Evolutionary conservation across 768 basidiomycete species (phyloP).

Genomic region (Kwoniella dendrophila): DNA sequence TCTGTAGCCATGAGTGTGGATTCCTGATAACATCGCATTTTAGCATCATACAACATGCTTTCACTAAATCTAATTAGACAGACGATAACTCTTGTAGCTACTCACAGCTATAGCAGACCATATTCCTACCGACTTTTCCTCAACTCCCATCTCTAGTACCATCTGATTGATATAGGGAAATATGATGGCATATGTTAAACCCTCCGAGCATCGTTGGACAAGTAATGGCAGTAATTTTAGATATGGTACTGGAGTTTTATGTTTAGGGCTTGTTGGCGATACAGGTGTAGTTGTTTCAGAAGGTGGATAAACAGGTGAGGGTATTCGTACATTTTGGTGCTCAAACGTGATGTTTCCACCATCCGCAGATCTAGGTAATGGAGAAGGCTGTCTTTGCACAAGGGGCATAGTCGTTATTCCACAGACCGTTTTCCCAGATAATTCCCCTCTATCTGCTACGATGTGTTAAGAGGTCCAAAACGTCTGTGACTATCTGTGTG

Average conservation of each 20-base stretch:
- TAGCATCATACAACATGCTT: too few species aligned
- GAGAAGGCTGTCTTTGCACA: slow-evolving; percentile 1
- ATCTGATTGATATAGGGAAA: slow-evolving; percentile 50
- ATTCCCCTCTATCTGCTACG: too few species aligned
- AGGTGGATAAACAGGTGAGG: slow-evolving; percentile 10
- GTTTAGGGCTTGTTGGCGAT: neutral
- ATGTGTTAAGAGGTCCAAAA: too few species aligned
- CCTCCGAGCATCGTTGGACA: slow-evolving; percentile 34
- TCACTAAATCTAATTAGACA: too few species aligned
- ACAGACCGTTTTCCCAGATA: neutral
- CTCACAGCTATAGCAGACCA: slow-evolving; percentile 42
- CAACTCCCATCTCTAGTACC: slow-evolving; percentile 38
- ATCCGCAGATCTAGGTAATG: slow-evolving; percentile 2
- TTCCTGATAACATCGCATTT: too few species aligned
- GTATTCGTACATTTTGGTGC: neutral
- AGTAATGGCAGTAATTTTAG: slow-evolving; percentile 35
- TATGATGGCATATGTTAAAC: slow-evolving; percentile 39
- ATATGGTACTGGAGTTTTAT: slow-evolving; percentile 32
- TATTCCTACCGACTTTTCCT: slow-evolving; percentile 41
- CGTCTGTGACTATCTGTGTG: too few species aligned
- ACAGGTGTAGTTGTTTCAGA: neutral
- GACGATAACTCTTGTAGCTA: neutral
- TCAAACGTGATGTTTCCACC: neutral
- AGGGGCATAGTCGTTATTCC: neutral
- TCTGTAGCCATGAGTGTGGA: slow-evolving; percentile 37